Base-by-base conservation (phyloP, 169 alveolate species). In the Cryptosporidium meleagridis region DNA sequence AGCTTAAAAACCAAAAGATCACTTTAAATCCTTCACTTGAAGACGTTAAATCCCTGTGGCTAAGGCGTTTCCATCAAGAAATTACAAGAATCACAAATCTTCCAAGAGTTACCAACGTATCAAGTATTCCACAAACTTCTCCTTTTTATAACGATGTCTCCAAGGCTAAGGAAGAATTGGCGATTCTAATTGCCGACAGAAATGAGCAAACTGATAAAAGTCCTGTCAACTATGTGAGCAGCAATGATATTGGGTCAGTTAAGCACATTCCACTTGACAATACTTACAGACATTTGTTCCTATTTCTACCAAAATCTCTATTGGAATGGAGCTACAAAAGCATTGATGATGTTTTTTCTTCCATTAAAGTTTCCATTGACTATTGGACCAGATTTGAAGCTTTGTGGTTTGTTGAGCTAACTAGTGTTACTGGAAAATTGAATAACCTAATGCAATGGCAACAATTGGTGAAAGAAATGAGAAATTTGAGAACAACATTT, bases 381-480 rank as follows among this genome's bases (percentile, higher is more conserved):
- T 95, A 97, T 41, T 97, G 99, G 99, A 91, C 95, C 75, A 96
- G 97, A 92, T 97, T 97, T 91, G 97, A 97, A 91, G 96, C 98
- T 9, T 91, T 98, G 21, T 98, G 99, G 99, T 97, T 96, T 85
- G 96, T 97, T 69, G 98, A 97, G 69, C 94, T 96, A 21, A 93
- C 93, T 51, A 94, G 94, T 31, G 97, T 97, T 9, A 96, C 95
- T 39, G 94, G 95, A 52, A 91, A 93, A 71, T 92, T 97, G 70
- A 98, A 97, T 45, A 98, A 96, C 80, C 97, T 96, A 87, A 94
- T 97, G 69, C 97, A 96, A 61, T 98, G 99, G 99, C 97, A 97
- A 91, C 96, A 95, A 35, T 94, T 97, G 68, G 92, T 98, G 91
- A 94, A 93, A 85, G 99, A 97, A 80, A 96, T 97, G 31, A 96